Conservation (phyloP, 2,329 filamentous ascomycete species). For the Penicillium sp. region DNA sequence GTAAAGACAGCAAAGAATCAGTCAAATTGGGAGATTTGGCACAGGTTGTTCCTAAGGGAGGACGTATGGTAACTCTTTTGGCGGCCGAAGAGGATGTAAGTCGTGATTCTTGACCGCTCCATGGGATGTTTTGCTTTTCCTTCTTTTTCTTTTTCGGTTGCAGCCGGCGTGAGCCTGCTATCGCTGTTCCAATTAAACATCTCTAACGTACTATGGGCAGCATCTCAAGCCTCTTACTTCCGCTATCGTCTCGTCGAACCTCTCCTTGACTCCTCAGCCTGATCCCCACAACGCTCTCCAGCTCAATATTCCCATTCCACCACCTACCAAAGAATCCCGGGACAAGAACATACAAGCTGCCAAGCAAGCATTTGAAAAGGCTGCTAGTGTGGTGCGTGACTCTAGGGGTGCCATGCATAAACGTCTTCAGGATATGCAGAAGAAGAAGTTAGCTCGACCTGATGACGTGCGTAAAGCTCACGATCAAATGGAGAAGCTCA, state of each 20-base stretch:
- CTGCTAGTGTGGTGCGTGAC: slow-evolving; percentile 41
- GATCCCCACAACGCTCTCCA: slow-evolving; percentile 47
- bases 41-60: slow-evolving; percentile 64
- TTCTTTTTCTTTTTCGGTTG: neutral
- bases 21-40: slow-evolving; percentile 62
- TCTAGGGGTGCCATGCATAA: slow-evolving; percentile 48
- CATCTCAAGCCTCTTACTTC: slow-evolving; percentile 48
- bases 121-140: neutral
- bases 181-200: neutral
- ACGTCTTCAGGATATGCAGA: slow-evolving; percentile 45
- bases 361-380: slow-evolving; percentile 46
- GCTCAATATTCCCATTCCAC: slow-evolving; percentile 48
- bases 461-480: slow-evolving; percentile 49
- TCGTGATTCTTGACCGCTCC: slow-evolving; percentile 9
- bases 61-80: slow-evolving; percentile 60
- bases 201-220: slow-evolving; percentile 24
- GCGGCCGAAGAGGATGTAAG: slow-evolving; percentile 64
- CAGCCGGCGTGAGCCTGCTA: too few relatives aligned
- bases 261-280: slow-evolving; percentile 46
- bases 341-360: slow-evolving; percentile 42
- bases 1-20: slow-evolving; percentile 52
- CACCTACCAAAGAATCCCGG: slow-evolving; percentile 48
- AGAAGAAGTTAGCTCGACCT: slow-evolving; percentile 44
- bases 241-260: slow-evolving; percentile 42
- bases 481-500: slow-evolving; percentile 49